Conservation (phyloP, 1,139 yeast species). For the Kodamaea sp. region DNA sequence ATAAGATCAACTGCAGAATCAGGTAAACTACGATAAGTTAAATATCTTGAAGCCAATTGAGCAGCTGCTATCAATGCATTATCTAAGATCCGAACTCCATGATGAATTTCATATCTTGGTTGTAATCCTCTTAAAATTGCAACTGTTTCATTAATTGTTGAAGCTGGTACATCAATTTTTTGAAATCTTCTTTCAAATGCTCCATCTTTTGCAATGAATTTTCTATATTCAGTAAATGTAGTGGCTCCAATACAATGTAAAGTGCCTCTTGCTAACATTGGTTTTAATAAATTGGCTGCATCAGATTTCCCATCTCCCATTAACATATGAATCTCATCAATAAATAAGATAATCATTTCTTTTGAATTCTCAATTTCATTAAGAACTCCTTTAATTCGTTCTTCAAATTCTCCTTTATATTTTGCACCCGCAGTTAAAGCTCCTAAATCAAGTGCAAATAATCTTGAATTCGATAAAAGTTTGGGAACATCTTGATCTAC, state of each 20-base stretch:
- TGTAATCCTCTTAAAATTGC: conserved; percentile 96
- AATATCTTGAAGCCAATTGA: conserved; percentile 87
- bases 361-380: conserved; percentile 88
- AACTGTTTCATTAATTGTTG: conserved; percentile 87
- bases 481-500: conserved; percentile 94
- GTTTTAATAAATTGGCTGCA: conserved; percentile 95
- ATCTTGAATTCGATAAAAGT: conserved; percentile 71
- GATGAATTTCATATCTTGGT: conserved; percentile 94
- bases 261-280: conserved; percentile 94
- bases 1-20: conserved; percentile 97
- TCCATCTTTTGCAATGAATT: conserved; percentile 92
- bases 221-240: conserved; percentile 89
- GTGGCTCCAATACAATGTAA: conserved; percentile 99
- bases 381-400: conserved; percentile 92
- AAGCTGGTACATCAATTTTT: conserved; percentile 92
- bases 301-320: conserved; percentile 97
- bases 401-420: conserved; percentile 98
- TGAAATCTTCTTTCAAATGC: conserved; percentile 99
- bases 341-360: conserved; percentile 81
- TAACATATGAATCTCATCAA: conserved; percentile 97
- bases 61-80: conserved; percentile 95
- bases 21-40: conserved; percentile 93
- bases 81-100: conserved; percentile 94
- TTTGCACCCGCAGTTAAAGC: conserved; percentile 98
- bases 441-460: conserved; percentile 88